These are phyloP conservation scores for Cucurbitaria berberidis DNA, from an alignment of 2,329 filamentous ascomycete species.

Conservation along the genomic window DNA sequence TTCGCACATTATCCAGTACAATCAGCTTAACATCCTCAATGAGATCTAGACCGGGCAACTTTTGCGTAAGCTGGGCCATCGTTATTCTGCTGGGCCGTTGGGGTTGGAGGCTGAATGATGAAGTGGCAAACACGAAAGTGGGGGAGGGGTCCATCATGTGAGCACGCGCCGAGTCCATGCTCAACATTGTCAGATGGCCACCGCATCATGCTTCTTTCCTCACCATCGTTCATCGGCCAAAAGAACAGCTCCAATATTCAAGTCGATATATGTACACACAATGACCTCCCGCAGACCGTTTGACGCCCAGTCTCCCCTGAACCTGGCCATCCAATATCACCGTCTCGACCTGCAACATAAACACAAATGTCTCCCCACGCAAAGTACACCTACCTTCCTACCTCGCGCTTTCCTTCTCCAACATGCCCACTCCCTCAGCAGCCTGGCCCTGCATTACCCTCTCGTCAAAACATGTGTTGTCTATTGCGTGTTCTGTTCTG, in stretches of 20 bases:
- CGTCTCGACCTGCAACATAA: too few species aligned
- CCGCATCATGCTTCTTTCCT: too few species aligned
- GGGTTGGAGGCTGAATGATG: background rate
- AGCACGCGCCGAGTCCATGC: background rate
- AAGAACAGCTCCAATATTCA: too few species aligned
- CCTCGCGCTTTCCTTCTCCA: background rate
- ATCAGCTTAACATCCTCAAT: constrained; percentile 7
- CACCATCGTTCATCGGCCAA: too few species aligned
- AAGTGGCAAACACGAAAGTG: background rate
- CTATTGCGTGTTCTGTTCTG: background rate
- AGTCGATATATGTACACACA: too few species aligned
- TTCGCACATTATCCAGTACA: constrained; percentile 2
- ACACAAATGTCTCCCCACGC: too few species aligned
- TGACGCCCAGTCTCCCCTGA: too few species aligned
- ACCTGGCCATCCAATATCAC: too few species aligned
- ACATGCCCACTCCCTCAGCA: background rate
- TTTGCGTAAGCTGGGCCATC: background rate
- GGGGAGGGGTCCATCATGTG: background rate
- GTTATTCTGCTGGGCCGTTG: too few species aligned
- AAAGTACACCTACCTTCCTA: background rate
- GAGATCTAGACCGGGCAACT: background rate
- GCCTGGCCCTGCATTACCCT: constrained; percentile 1
- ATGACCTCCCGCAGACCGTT: too few species aligned
- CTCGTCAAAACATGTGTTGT: background rate
- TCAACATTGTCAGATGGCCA: background rate